phyloP scores from a whole-genome alignment of 352 stramenopile genomes.

The Phytopythium cucurbitacearum region DNA sequence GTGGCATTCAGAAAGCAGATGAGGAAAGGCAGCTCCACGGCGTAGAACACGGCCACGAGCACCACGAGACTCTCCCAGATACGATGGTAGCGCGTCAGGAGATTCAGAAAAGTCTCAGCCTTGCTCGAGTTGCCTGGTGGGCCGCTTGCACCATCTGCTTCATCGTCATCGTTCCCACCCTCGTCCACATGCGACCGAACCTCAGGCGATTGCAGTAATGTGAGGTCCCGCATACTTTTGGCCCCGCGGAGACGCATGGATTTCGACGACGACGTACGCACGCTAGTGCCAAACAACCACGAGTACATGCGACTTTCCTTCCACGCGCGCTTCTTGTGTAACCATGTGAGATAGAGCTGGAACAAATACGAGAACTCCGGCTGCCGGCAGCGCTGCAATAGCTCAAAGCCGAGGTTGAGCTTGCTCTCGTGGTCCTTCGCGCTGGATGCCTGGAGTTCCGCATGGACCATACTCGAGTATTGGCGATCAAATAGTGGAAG shows the following conservation, averaged over 20 bases:
- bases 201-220: background rate
- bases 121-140: conserved; percentile 9
- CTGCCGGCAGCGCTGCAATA: conserved; percentile 44
- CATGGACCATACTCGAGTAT: conserved; percentile 49
- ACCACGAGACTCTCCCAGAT: conserved; percentile 56
- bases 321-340: conserved; percentile 15
- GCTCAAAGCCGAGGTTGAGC: conserved; percentile 47
- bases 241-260: background rate
- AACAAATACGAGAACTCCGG: conserved; percentile 60
- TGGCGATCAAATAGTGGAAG: conserved; percentile 57
- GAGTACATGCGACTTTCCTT: background rate
- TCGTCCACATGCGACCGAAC: background rate
- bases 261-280: background rate
- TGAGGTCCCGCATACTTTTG: conserved; percentile 1
- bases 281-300: background rate
- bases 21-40: conserved; percentile 50
- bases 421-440: conserved; percentile 54
- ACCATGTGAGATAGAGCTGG: conserved; percentile 37
- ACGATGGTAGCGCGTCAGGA: conserved; percentile 41
- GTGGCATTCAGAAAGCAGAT: conserved; percentile 51
- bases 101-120: conserved; percentile 49
- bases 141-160: background rate
- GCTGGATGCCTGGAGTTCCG: conserved; percentile 57
- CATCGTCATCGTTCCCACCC: background rate
- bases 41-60: conserved; percentile 48